Evolutionary conservation across 495 filamentous ascomycete genomes (phyloP).

Genomic region (Elasticomyces elasticus): DNA sequence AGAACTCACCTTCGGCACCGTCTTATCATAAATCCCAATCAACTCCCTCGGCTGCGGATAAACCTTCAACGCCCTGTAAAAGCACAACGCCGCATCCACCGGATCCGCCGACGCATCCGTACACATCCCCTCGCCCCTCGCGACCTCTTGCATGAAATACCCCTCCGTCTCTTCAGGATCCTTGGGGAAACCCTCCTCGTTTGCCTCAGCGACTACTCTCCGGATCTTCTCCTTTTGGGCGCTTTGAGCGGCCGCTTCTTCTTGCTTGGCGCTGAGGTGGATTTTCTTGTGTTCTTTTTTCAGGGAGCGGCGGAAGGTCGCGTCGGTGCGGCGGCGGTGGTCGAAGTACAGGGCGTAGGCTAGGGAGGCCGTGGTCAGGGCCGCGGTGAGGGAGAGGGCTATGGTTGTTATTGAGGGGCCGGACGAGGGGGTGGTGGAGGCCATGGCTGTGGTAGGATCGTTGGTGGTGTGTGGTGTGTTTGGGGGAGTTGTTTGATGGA

Average conservation of each 20-base stretch:
- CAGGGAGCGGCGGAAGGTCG: conserved; percentile 74
- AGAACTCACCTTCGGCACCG: conserved; percentile 66
- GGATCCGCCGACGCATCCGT: conserved; percentile 55
- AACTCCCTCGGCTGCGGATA: conserved; percentile 89
- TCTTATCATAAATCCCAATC: conserved; percentile 96
- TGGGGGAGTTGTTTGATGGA: neutral
- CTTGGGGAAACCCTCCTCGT: conserved; percentile 81
- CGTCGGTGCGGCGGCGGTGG: conserved; percentile 76
- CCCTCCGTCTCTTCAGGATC: conserved; percentile 83
- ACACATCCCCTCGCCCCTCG: conserved; percentile 62
- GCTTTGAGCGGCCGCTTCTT: conserved; percentile 55
- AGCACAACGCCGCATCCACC: conserved; percentile 80
- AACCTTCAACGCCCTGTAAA: conserved; percentile 97
- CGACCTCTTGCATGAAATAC: conserved; percentile 93
- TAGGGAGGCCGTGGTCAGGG: conserved; percentile 62
- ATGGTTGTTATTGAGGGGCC: conserved; percentile 62
- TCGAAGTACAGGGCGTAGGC: conserved; percentile 91
- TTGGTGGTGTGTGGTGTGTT: neutral
- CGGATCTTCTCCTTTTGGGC: conserved; percentile 64
- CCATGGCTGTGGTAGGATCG: conserved; percentile 17
- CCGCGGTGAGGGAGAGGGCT: conserved; percentile 62
- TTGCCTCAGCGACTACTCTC: conserved; percentile 60
- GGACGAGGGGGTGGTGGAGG: conserved; percentile 30
- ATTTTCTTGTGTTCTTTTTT: conserved; percentile 72
- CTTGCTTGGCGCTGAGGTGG: conserved; percentile 65